phyloP scores from a whole-genome alignment of 805 yeast species.

The Starmerella geochares region DNA sequence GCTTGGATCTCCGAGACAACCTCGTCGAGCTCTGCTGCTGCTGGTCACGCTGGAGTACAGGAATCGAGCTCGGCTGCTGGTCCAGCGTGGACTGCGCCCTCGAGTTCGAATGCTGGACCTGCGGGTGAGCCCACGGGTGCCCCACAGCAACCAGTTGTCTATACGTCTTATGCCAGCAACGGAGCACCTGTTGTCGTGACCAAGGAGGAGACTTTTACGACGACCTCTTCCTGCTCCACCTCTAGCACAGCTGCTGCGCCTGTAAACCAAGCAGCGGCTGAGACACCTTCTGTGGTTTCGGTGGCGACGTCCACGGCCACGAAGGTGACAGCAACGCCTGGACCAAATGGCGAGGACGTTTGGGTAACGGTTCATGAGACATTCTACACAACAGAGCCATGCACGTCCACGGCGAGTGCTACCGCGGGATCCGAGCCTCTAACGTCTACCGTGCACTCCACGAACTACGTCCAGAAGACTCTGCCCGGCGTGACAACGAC shows the following conservation, averaged over 20 bases:
- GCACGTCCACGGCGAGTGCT: background rate
- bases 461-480: background rate
- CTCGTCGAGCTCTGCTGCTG: too few relatives aligned
- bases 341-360: background rate
- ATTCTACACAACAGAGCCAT: constrained; percentile 6
- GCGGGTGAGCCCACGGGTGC: background rate
- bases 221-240: background rate
- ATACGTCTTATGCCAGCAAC: background rate
- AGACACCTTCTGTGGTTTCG: background rate
- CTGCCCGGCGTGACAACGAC: constrained; percentile 7
- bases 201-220: background rate
- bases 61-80: too few relatives aligned
- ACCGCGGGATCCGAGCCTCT: background rate
- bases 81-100: background rate
- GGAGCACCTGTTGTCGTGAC: background rate
- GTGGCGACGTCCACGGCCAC: background rate
- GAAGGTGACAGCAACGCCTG: background rate
- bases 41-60: background rate
- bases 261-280: background rate
- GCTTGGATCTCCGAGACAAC: too few relatives aligned
- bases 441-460: constrained; percentile 8
- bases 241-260: background rate
- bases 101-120: background rate
- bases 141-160: background rate
- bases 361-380: constrained; percentile 3